These are phyloP conservation scores for Acanthamoeba healyi DNA, from an alignment of 208 protist species.

Conservation along the genomic window DNA sequence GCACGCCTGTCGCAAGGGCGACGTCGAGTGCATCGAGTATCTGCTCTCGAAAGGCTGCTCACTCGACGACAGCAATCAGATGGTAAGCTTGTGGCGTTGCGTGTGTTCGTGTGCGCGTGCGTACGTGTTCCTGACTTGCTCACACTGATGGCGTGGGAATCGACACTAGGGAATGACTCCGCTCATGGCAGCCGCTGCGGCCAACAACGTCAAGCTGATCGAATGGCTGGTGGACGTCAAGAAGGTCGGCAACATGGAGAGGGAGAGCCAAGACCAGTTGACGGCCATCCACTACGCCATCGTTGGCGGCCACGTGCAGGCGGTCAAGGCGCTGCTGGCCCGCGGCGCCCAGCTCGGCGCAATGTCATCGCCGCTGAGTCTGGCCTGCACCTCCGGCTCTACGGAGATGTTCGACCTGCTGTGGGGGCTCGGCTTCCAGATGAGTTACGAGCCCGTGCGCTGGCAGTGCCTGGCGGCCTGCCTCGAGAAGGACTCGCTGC, in stretches of 20 bases:
- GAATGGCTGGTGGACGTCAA: background rate
- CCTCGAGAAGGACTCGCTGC: background rate
- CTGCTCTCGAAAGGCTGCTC: background rate
- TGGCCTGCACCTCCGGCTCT: background rate
- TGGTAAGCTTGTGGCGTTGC: background rate
- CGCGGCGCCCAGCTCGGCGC: background rate
- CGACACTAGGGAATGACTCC: background rate
- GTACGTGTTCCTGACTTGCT: too few species aligned
- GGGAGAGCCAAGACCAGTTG: background rate
- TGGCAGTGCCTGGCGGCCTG: background rate
- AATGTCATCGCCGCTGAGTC: background rate
- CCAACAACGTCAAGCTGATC: background rate
- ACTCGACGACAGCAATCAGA: background rate
- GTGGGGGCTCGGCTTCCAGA: background rate
- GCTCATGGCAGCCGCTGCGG: background rate
- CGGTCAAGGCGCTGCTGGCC: background rate
- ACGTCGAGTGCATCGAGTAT: background rate
- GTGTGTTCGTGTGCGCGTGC: too few species aligned
- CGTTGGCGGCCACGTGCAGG: background rate
- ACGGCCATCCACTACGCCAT: background rate
- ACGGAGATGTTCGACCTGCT: background rate
- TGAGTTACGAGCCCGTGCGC: background rate
- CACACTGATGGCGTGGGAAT: too few species aligned
- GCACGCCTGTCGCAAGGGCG: background rate
- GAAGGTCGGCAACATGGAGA: constrained; percentile 26